These are phyloP conservation scores for Ampelocalamus luodianensis DNA, from an alignment of 176 grass and related monocot species.

Conservation along the genomic window DNA sequence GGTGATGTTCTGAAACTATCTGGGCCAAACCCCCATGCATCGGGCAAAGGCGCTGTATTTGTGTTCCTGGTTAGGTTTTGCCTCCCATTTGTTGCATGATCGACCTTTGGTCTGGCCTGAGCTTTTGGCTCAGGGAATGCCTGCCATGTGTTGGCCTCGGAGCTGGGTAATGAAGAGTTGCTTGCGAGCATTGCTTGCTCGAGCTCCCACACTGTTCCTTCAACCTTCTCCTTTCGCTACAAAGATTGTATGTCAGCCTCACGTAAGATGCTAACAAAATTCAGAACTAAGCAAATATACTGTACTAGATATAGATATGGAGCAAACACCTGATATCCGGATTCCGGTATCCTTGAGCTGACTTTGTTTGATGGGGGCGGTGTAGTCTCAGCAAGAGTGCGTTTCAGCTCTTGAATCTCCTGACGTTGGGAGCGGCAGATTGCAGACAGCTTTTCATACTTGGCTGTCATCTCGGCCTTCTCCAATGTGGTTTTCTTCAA, in stretches of 20 bases:
- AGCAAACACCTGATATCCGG: slow-evolving; percentile 45
- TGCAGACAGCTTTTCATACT: slow-evolving; percentile 78
- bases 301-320: not conserved
- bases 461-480: slow-evolving; percentile 78
- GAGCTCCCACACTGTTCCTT: slow-evolving; percentile 77
- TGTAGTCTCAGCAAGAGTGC: slow-evolving; percentile 51
- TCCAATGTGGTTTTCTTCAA: slow-evolving; percentile 71
- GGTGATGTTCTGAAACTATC: slow-evolving; percentile 52
- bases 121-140: slow-evolving; percentile 60
- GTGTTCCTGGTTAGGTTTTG: slow-evolving; percentile 44
- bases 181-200: slow-evolving; percentile 60
- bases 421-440: slow-evolving; percentile 75
- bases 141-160: slow-evolving; percentile 59
- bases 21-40: slow-evolving; percentile 54
- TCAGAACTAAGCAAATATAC: slow-evolving; percentile 18
- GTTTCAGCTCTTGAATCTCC: slow-evolving; percentile 86
- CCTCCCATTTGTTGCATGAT: slow-evolving; percentile 45
- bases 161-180: slow-evolving; percentile 46
- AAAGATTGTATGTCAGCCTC: slow-evolving; percentile 40
- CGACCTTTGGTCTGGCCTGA: slow-evolving; percentile 51
- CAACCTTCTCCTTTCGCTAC: slow-evolving; percentile 70
- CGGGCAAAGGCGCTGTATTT: slow-evolving; percentile 17
- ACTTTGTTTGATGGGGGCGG: slow-evolving; percentile 47
- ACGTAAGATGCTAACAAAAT: slow-evolving; percentile 36
- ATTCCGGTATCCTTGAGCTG: slow-evolving; percentile 51